Evolutionary conservation across 129 eudicot genomes (phyloP).

Genomic region (Helichrysum umbraculigerum): DNA sequence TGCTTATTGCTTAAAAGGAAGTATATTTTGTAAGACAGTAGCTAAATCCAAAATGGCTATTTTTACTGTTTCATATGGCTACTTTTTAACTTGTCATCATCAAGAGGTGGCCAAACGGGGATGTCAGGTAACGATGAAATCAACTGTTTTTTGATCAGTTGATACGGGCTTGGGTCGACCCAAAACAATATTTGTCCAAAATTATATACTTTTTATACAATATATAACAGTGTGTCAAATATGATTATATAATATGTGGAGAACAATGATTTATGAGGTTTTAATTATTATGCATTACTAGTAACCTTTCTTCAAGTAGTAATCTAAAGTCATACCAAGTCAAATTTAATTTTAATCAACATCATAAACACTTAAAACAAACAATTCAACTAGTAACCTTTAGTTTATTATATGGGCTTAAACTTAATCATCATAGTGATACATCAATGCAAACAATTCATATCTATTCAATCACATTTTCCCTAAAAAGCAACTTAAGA

Average conservation of each 20-base stretch:
- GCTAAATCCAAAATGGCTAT: not conserved
- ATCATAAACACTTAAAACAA: not conserved
- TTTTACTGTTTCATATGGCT: not conserved
- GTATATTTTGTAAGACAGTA: not conserved
- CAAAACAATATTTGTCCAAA: not conserved
- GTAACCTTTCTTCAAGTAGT: not conserved
- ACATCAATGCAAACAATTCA: not conserved
- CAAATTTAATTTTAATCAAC: not conserved
- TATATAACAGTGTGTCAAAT: not conserved
- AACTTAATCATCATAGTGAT: not conserved
- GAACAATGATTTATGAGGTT: not conserved
- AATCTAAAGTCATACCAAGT: not conserved
- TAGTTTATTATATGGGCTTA: not conserved
- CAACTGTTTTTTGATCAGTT: not conserved
- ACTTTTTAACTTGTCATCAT: not conserved
- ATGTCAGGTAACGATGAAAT: not conserved
- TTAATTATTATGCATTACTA: not conserved
- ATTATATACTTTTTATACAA: not conserved
- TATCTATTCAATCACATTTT: constrained; percentile 11
- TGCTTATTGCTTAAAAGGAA: not conserved
- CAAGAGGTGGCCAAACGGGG: not conserved
- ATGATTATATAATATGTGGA: too few species aligned
- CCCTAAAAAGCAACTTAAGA: not conserved
- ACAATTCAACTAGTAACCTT: not conserved
- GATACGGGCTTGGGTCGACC: not conserved